Evolutionary conservation across 1,139 yeast species (phyloP), one percentile per base, ranked within the genome.

Genomic region (Lizanozyma gosingica): DNA sequence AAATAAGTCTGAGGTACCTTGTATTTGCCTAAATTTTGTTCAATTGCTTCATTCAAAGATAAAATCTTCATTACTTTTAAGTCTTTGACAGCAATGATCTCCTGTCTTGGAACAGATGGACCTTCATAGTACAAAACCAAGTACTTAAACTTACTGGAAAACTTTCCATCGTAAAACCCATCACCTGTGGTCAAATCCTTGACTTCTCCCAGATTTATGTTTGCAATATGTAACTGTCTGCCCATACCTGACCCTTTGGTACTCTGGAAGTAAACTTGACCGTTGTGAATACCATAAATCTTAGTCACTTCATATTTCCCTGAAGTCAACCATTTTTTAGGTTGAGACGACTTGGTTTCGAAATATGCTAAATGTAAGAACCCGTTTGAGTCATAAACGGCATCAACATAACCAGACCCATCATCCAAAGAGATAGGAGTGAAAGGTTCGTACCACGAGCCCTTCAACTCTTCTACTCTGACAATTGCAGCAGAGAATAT

Each of bases 351-450:
- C 2, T 63, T 59, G 1, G 77, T 63, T 4, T 78, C 67, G 52
- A 80, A 90, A 46, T 76, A 73, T 1, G 81, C 95, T 37, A 92
- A 59, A 51, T 86, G 95, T 41, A 76, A 77, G 51, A 63, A 74
- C 1, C 83, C 81, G 41, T 80, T 72, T 39, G 56, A 43, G 27
- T 71, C 71, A n/a, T 80, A 80, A 9, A 83, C 66, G 3, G 80
- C 72, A 54, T 92, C 97, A 40, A 92, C 65, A 54, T 85, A 92
- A 1, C 90, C 84, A 38, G 66, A 67, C 54, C 87, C 81, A 65
- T 45, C 73, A 55, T 54, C 53, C 3, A 56, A 51, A 3, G 58
- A 51, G 11, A 67, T 51, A 8, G 55, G 43, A 0, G 65, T 55
- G 1, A 70, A 47, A 4, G 62, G 56, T 41, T 65, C 62, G 41